Evolutionary conservation across 805 yeast species (phyloP).

Genomic region (Metschnikowia vanudenii): DNA sequence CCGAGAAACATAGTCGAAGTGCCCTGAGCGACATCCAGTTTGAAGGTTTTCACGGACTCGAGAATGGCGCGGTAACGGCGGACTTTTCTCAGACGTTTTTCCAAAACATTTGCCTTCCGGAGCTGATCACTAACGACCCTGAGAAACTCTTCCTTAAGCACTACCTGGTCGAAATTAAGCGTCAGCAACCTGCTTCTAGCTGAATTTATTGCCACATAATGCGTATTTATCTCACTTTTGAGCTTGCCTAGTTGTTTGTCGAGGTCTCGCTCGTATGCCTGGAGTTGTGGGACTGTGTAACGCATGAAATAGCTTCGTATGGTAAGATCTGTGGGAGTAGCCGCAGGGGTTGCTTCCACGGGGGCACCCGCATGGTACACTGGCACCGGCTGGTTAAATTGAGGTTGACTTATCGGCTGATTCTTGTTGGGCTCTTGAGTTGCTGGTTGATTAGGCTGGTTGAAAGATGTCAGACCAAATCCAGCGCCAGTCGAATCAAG

Average conservation of each 20-base stretch:
- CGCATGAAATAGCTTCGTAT: conserved; percentile 11
- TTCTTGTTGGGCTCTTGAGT: too few relatives aligned
- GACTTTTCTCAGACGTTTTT: conserved; percentile 9
- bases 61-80: conserved; percentile 12
- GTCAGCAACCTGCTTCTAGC: conserved; percentile 7
- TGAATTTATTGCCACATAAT: conserved; percentile 2
- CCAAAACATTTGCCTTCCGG: conserved; percentile 7
- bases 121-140: conserved; percentile 6
- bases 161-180: conserved; percentile 3
- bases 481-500: too few relatives aligned
- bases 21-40: too few relatives aligned
- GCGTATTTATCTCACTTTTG: conserved; percentile 5
- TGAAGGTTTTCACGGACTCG: conserved; percentile 11
- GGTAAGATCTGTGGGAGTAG: conserved; percentile 5
- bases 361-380: conserved; percentile 25
- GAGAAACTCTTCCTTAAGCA: conserved; percentile 1
- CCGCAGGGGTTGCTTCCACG: background rate
- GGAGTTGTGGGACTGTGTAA: conserved; percentile 11
- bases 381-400: conserved; percentile 30
- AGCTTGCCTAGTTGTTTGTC: conserved; percentile 10
- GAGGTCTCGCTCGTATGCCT: conserved; percentile 11
- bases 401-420: too few relatives aligned
- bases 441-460: too few relatives aligned
- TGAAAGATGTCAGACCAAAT: too few relatives aligned
- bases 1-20: too few relatives aligned